phyloP scores from a whole-genome alignment of 164 flowering plant genomes.

The Tetrastigma voinierianum region DNA sequence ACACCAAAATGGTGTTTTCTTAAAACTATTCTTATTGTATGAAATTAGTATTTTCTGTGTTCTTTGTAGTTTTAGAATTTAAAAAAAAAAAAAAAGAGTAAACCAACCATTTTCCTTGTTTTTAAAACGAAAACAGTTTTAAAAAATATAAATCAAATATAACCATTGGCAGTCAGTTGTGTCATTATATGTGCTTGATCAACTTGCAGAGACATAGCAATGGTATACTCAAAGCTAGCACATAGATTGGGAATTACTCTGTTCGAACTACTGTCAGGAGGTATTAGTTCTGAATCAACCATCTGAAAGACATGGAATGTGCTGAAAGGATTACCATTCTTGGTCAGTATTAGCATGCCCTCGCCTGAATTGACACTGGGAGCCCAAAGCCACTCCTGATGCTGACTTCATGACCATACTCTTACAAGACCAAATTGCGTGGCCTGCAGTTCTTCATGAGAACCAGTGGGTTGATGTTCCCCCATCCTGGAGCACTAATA shows the following conservation, averaged over 20 bases:
- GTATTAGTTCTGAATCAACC: conserved; percentile 19
- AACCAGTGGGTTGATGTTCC: conserved; percentile 27
- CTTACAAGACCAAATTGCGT: conserved; percentile 29
- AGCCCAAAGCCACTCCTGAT: conserved; percentile 19
- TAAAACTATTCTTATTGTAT: no score
- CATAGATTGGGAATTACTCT: conserved; percentile 1
- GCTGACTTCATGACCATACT: conserved; percentile 23
- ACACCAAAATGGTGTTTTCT: no score
- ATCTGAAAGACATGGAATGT: conserved; percentile 22
- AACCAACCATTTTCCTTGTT: no score
- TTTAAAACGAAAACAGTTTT: no score
- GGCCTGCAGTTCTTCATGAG: conserved; percentile 26
- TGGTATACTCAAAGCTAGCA: conserved; percentile 19
- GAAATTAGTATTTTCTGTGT: no score
- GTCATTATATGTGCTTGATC: no score
- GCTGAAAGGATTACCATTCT: conserved; percentile 1
- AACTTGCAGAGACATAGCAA: conserved; percentile 8
- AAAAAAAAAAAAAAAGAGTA: no score
- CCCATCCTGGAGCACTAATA: conserved; percentile 25
- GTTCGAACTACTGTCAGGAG: conserved; percentile 26
- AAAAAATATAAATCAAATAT: no score
- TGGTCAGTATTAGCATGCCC: conserved; percentile 31
- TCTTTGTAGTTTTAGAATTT: no score
- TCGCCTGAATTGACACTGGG: conserved; percentile 32
- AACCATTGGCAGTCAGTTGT: no score